Evolutionary conservation across 768 basidiomycete species (phyloP), one percentile per base, ranked within the genome.

Genomic region (Coprinellus micaceus): DNA sequence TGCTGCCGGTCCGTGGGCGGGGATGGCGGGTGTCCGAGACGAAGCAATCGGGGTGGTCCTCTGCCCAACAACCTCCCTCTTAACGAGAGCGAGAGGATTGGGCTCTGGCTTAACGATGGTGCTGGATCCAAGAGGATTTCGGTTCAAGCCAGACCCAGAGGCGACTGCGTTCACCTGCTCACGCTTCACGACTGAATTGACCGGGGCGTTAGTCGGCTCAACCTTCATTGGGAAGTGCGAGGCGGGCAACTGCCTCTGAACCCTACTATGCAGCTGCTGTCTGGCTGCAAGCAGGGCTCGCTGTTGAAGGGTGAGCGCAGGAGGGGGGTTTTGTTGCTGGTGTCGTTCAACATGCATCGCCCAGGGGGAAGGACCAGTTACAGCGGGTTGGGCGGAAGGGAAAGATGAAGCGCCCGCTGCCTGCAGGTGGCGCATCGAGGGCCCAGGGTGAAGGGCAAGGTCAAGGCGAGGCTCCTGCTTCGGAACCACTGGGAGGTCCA

Each of bases 141-240:
- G 10, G 36, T 26, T 52, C 13, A 21, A 39, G 5, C 47, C 25
- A 17, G 25, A 44, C 21, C 47, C 47, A 28, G 47, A 49, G 26
- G 47, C 47, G 28, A 30, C 47, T 3, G 47, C 47, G n/a, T 52
- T 43, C 51, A 52, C 47, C 17, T 52, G 28, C 26, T n/a, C n/a
- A n/a, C 29, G 55, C 44, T 57, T 41, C 21, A 43, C 24, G 17
- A 46, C n/a, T n/a, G n/a, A 29, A 29, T 51, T 24, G 13, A 40
- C 17, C 21, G 26, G 51, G 9, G 44, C 21, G 21, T 19, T 7
- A 15, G 47, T 2, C 21, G 3, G 13, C 17, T 49, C 21, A 30
- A 24, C 19, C 9, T 25, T 46, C n/a, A 46, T 24, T 6, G 24
- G 19, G 44, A 46, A 46, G 15, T n/a, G 1, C 17, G 44, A 17